Conservation (phyloP, 106 monocot genomes). For the Dioscorea dumetorum region DNA sequence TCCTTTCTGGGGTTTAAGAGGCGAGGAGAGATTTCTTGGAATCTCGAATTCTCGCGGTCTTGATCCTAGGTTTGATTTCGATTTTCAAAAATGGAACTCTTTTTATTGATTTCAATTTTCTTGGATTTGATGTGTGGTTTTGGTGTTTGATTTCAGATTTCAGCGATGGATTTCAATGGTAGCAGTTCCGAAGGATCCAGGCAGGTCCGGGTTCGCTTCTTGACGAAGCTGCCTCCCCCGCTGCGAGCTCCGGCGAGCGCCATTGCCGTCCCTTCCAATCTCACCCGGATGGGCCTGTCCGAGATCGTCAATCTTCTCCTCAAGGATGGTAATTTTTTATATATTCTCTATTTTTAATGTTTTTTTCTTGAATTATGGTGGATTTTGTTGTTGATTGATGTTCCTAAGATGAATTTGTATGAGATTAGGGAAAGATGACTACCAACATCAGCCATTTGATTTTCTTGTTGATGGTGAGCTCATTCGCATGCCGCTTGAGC, state of each 20-base stretch:
- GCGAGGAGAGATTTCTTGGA: too few relatives aligned
- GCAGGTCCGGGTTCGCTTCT: constrained; percentile 73
- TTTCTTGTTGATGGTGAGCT: constrained; percentile 88
- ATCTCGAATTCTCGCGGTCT: too few relatives aligned
- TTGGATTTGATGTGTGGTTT: too few relatives aligned
- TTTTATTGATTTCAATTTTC: too few relatives aligned
- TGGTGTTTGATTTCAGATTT: too few relatives aligned
- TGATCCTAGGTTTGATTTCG: too few relatives aligned
- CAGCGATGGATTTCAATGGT: constrained; percentile 22
- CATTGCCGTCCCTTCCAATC: constrained; percentile 66
- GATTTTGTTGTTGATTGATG: background rate
- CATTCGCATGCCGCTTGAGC: constrained; percentile 67
- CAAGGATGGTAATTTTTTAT: constrained; percentile 39
- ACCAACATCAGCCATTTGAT: constrained; percentile 66
- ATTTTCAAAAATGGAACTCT: too few relatives aligned
- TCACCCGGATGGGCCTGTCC: constrained; percentile 88
- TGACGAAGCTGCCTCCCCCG: constrained; percentile 65
- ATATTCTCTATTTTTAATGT: background rate
- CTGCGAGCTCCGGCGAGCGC: constrained; percentile 40
- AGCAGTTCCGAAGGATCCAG: constrained; percentile 23
- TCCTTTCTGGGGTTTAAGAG: too few relatives aligned
- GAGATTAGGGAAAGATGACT: constrained; percentile 32
- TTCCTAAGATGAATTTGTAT: background rate
- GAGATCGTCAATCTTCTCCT: constrained; percentile 85
- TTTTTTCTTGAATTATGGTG: background rate